A percentile compares a stretch with the other conserved stretches of the same genome.
Evolutionary conservation across 495 filamentous ascomycete species (phyloP).

Genomic region (Penicillium herquei): DNA sequence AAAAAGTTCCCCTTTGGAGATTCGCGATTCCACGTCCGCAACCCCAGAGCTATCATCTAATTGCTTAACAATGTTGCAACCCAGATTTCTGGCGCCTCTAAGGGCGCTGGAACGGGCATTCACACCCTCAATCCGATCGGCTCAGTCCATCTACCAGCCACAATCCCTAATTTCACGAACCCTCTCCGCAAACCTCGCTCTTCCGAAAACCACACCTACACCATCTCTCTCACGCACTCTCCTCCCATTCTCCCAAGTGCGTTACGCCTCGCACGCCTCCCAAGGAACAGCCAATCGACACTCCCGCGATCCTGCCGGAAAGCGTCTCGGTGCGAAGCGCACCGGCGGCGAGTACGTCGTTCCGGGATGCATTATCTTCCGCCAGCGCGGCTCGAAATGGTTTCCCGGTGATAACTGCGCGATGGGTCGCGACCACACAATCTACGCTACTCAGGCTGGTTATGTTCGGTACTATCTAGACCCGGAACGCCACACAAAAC

Average conservation of each 20-base stretch:
- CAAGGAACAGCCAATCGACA: slow-evolving; percentile 83
- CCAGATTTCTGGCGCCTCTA: slow-evolving; percentile 40
- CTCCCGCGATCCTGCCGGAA: slow-evolving; percentile 82
- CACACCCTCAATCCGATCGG: slow-evolving; percentile 26
- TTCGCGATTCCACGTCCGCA: slow-evolving; percentile 13
- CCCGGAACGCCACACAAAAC: slow-evolving; percentile 70
- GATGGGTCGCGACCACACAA: slow-evolving; percentile 96
- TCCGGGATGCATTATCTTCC: slow-evolving; percentile 96
- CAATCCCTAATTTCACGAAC: slow-evolving; percentile 41
- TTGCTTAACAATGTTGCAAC: slow-evolving; percentile 37
- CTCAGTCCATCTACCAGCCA: slow-evolving; percentile 20
- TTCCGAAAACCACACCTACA: slow-evolving; percentile 26
- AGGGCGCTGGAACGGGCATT: slow-evolving; percentile 41
- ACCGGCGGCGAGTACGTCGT: slow-evolving; percentile 86
- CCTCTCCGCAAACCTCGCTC: slow-evolving; percentile 30
- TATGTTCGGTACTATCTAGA: slow-evolving; percentile 97
- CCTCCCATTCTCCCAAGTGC: slow-evolving; percentile 44
- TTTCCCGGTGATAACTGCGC: slow-evolving; percentile 89
- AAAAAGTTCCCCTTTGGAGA: slow-evolving; percentile 37
- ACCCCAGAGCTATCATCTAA: slow-evolving; percentile 16
- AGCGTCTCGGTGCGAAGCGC: slow-evolving; percentile 93
- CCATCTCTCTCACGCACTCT: slow-evolving; percentile 29
- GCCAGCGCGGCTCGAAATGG: slow-evolving; percentile 92
- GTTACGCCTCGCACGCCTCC: slow-evolving; percentile 80
- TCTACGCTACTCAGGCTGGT: slow-evolving; percentile 78